A percentile compares a stretch with the other conserved stretches of the same genome.
Conservation (phyloP, 495 filamentous ascomycete species). For the Penicillium psychrofluorescens region DNA sequence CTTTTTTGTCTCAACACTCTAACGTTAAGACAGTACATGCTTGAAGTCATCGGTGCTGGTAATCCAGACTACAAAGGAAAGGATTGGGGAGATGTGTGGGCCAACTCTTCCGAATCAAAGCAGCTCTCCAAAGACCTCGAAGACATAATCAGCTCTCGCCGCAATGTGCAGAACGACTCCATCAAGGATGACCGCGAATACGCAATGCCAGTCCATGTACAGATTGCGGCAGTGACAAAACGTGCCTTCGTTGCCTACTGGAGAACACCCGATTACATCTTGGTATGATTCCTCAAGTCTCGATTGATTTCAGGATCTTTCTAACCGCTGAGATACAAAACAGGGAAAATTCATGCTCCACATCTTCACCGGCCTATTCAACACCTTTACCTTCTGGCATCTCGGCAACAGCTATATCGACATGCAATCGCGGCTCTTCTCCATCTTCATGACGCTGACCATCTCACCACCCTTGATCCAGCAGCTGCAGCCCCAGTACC, state of each 20-base stretch:
- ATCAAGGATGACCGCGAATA: constrained; percentile 46
- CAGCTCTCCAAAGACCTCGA: constrained; percentile 41
- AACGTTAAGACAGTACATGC: constrained; percentile 43
- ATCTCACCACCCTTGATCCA: constrained; percentile 56
- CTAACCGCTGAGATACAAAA: neutral
- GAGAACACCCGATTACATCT: constrained; percentile 51
- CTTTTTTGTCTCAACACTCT: neutral
- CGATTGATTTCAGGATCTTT: no score
- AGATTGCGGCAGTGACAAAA: constrained; percentile 41
- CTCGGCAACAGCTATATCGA: constrained; percentile 49
- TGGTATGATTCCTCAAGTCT: constrained; percentile 19
- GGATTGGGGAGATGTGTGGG: constrained; percentile 58
- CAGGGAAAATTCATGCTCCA: constrained; percentile 54
- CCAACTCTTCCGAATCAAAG: constrained; percentile 35
- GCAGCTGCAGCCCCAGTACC: constrained; percentile 45
- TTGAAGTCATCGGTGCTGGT: constrained; percentile 59
- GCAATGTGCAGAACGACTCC: constrained; percentile 17
- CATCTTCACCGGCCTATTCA: constrained; percentile 59
- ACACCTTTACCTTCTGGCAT: constrained; percentile 60
- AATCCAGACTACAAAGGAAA: constrained; percentile 55
- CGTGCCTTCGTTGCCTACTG: constrained; percentile 54
- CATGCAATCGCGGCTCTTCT: constrained; percentile 60
- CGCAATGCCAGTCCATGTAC: constrained; percentile 50
- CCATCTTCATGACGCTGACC: constrained; percentile 66
- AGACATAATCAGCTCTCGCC: constrained; percentile 31